Evolutionary conservation across 495 filamentous ascomycete species (phyloP).

Genomic region (Penicillium dipodomyicola): DNA sequence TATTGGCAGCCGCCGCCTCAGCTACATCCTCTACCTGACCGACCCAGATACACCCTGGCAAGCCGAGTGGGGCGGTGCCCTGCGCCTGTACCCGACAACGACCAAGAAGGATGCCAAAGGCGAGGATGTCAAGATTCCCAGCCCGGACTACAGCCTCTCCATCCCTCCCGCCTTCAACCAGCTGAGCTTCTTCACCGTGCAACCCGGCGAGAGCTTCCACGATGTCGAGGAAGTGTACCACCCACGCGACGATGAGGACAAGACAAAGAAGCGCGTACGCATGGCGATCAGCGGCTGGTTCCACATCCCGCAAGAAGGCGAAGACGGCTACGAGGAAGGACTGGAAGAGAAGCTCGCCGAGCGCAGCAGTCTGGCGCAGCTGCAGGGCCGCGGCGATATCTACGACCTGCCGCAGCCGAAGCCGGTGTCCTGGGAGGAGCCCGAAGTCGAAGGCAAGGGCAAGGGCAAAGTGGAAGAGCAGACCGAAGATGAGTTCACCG

Average conservation of each 20-base stretch:
- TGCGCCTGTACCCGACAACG: conserved; percentile 82
- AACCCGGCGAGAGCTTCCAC: conserved; percentile 95
- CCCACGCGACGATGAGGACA: conserved; percentile 59
- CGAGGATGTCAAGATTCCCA: conserved; percentile 69
- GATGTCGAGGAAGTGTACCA: conserved; percentile 98
- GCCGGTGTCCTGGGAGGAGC: conserved; percentile 44
- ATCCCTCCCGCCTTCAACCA: conserved; percentile 97
- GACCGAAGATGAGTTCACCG: conserved; percentile 57
- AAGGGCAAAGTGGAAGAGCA: conserved; percentile 48
- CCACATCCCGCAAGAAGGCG: conserved; percentile 93
- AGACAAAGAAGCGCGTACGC: conserved; percentile 67
- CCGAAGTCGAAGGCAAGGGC: conserved; percentile 35
- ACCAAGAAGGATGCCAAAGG: conserved; percentile 62
- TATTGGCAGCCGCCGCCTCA: conserved; percentile 87
- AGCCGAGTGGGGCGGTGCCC: conserved; percentile 87
- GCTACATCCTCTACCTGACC: conserved; percentile 95
- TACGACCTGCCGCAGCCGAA: conserved; percentile 76
- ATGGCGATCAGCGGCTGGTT: conserved; percentile 99
- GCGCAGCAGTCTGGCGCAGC: conserved; percentile 83
- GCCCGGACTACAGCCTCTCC: conserved; percentile 66
- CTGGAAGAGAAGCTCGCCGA: conserved; percentile 84
- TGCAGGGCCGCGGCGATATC: conserved; percentile 85
- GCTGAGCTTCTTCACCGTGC: conserved; percentile 95
- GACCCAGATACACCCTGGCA: conserved; percentile 92
- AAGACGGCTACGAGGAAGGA: conserved; percentile 87